Base-by-base conservation (phyloP, 345 rosid species). In the Dimocarpus longan region DNA sequence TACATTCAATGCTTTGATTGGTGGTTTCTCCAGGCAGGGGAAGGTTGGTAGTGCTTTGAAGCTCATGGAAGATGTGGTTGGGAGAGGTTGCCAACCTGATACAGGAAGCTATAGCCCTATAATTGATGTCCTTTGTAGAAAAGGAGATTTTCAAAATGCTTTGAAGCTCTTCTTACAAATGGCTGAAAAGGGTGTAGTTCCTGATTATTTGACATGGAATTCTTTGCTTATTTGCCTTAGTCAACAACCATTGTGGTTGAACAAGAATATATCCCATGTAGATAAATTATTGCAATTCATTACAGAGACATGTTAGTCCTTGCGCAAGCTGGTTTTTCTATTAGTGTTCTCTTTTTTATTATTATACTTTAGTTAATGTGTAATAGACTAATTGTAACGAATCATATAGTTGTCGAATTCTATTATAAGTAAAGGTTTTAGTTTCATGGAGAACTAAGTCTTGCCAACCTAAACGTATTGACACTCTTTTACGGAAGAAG, bases 51-150 rank as follows among this genome's bases (percentile, higher is more conserved):
- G 80, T 48, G 93, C 91, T 42, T 57, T 90, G 77, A 90, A 85
- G 80, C 82, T 95, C 57, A 68, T 92, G 50, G 91, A 89, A 71
- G 95, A 92, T 81, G 85, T 91, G 88, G 87, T 82, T 56, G 82
- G 80, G 50, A 88, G 90, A 85, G 98, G 94, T 2, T 89, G 88
- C 6, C 10, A 76, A 21, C 90, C 88, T 21, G 85, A 87, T 78
- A 57, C 64, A 42, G 89, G 80, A 78, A 86, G 91, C 80, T 90
- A 91, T 65, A 76, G 76, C 28, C 80, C 86, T 7, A 62, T 89
- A 78, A 76, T 95, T 15, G 73, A 86, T 78, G 86, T 75, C 32
- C 79, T 88, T 60, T 88, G 91, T 59, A 70, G 75, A 82, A 83
- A 82, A 5, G 87, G 88, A 18, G 92, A 89, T 37, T 54, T 80